These are phyloP conservation scores for Fusarium praegraminearum DNA, from an alignment of 2,329 filamentous ascomycete genomes.

Conservation along the genomic window DNA sequence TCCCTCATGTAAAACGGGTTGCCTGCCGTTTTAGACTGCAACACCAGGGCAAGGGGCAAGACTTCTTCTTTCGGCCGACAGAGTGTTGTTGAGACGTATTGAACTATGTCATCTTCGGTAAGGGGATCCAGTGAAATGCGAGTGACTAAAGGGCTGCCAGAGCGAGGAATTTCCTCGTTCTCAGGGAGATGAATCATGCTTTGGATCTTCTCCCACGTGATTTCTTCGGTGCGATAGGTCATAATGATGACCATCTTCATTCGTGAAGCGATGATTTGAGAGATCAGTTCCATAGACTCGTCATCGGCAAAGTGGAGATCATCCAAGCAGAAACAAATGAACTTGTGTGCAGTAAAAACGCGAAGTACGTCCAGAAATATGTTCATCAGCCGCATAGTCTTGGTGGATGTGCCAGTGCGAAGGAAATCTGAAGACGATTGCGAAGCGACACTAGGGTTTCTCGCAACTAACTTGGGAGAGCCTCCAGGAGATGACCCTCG, in stretches of 20 bases:
- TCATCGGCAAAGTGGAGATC: slow-evolving; percentile 92
- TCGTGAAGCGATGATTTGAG: slow-evolving; percentile 80
- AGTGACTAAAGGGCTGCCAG: slow-evolving; percentile 70
- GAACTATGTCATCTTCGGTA: slow-evolving; percentile 80
- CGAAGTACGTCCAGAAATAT: slow-evolving; percentile 88
- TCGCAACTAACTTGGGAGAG: slow-evolving; percentile 54
- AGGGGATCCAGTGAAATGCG: slow-evolving; percentile 79
- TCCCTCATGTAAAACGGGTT: slow-evolving; percentile 94
- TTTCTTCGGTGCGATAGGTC: slow-evolving; percentile 77
- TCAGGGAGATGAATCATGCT: slow-evolving; percentile 66
- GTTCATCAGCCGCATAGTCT: slow-evolving; percentile 82
- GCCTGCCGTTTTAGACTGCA: slow-evolving; percentile 88
- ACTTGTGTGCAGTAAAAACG: slow-evolving; percentile 83
- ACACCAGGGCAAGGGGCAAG: slow-evolving; percentile 81
- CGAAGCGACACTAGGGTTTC: slow-evolving; percentile 56
- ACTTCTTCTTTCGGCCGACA: slow-evolving; percentile 79
- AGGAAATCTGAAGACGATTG: slow-evolving; percentile 71
- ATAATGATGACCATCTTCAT: slow-evolving; percentile 86
- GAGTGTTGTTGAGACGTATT: slow-evolving; percentile 86
- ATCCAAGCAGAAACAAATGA: slow-evolving; percentile 89
- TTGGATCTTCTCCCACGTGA: slow-evolving; percentile 67
- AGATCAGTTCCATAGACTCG: slow-evolving; percentile 86
- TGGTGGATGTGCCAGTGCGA: slow-evolving; percentile 68
- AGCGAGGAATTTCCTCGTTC: slow-evolving; percentile 61
- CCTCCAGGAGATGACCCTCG: slow-evolving; percentile 64